Base-by-base conservation (phyloP, 495 filamentous ascomycete genomes). In the Penicillium antarcticum region DNA sequence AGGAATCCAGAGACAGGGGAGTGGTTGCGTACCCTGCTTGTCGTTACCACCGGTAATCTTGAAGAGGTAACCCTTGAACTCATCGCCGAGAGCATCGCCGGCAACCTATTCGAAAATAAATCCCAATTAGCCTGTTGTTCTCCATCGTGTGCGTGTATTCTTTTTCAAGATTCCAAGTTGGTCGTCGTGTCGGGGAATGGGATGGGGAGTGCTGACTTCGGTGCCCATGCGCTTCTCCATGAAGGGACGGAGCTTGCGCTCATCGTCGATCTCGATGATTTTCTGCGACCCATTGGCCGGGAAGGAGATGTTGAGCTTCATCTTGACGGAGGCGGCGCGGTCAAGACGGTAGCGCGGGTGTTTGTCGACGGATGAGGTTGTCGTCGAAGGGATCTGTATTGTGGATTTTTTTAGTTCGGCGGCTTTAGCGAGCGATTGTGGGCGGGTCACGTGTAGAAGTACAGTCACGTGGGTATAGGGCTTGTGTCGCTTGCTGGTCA, bases 1-100 rank as follows among this genome's bases (percentile, higher is more conserved):
- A 51, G 14, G 26, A 36, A 13, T 21, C 16, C 41, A 16, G 19
- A 16, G 14, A 35, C 26, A 34, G 33, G 21, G 21, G 26, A 17
- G 11, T 31, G 26, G 45, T 31, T 48, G 52, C 72, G 62, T 73
- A 75, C 72, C 94, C 81, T 98, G 94, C 88, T 98, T 98, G 88
- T 98, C 94, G 87, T 98, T 98, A 74, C 95, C 94, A 71, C 94
- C 94, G 67, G 94, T 98, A 79, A 98, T 97, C 71, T 86, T 88
- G 70, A 77, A 71, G 45, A 77, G 52, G 80, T 97, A 98, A 73
- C 94, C 94, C 82, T 94, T 95, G 87, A 92, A 98, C 79, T 98
- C 94, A 71, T 95, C 88, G 61, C 94, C 95, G 65, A 98, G 84
- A 69, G 84, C 86, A 76, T 98, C 94, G 68, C 84, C 94, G 56